Conservation (phyloP, 306 rosid species). For the Amphicarpaea edgeworthii region DNA sequence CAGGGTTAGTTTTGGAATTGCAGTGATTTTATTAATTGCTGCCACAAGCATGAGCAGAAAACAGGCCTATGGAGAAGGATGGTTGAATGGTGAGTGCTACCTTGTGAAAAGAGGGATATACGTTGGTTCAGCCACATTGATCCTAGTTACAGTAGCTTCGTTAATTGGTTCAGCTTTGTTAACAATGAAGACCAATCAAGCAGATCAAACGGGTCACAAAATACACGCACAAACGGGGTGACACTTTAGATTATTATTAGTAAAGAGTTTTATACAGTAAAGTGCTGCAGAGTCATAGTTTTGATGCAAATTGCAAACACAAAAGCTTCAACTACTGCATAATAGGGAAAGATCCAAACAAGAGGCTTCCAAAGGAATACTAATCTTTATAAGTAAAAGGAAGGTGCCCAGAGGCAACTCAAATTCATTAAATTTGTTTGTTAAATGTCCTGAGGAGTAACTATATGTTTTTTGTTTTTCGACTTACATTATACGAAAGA, state of each 20-base stretch:
- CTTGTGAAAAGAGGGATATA: slow-evolving; percentile 66
- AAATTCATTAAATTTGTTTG: slow-evolving; percentile 24
- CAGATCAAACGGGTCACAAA: slow-evolving; percentile 52
- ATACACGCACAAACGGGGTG: slow-evolving; percentile 54
- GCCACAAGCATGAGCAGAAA: slow-evolving; percentile 80
- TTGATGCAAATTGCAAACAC: slow-evolving; percentile 2
- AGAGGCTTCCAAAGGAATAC: slow-evolving; percentile 44
- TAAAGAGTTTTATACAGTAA: not conserved
- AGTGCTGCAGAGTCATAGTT: slow-evolving; percentile 11
- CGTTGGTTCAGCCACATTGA: slow-evolving; percentile 62
- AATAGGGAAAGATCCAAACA: not conserved
- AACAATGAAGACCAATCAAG: slow-evolving; percentile 47
- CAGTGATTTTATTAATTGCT: slow-evolving; percentile 54
- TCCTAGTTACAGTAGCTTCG: slow-evolving; percentile 57
- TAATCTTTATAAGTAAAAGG: slow-evolving; percentile 22
- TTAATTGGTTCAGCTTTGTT: slow-evolving; percentile 57
- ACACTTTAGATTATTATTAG: slow-evolving; percentile 20
- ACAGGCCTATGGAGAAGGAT: slow-evolving; percentile 78
- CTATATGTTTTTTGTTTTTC: slow-evolving; percentile 34
- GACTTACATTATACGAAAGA: slow-evolving; percentile 39
- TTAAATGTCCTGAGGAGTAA: slow-evolving; percentile 43
- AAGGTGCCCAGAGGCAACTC: slow-evolving; percentile 22
- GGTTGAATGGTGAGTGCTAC: slow-evolving; percentile 92
- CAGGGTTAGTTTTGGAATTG: slow-evolving; percentile 84
- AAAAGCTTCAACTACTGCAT: slow-evolving; percentile 11